A percentile compares a stretch with the other conserved stretches of the same genome.
Conservation (phyloP, 768 basidiomycete genomes). For the Amanita subjunquillea region DNA sequence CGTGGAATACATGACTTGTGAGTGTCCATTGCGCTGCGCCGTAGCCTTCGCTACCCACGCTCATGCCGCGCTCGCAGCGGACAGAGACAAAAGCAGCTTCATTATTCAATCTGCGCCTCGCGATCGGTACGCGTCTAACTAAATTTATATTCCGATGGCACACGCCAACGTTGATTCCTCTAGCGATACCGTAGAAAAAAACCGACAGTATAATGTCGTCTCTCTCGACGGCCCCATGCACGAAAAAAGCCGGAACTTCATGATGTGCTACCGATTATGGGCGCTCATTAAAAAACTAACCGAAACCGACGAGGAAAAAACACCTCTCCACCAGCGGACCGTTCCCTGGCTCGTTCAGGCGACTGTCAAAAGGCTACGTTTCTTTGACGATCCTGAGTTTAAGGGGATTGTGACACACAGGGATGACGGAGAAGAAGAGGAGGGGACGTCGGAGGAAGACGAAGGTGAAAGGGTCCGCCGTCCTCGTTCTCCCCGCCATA, state of each 20-base stretch:
- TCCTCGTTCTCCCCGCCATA: slow-evolving; percentile 26
- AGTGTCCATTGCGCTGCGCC: not conserved
- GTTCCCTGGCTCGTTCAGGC: slow-evolving; percentile 38
- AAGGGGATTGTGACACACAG: not conserved
- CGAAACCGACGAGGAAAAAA: slow-evolving; percentile 18
- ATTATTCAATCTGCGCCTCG: slow-evolving; percentile 9
- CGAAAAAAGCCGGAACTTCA: slow-evolving; percentile 32
- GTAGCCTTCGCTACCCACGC: not conserved
- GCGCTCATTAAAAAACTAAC: slow-evolving; percentile 36
- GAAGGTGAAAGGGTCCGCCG: slow-evolving; percentile 10
- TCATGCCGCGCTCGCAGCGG: slow-evolving; percentile 9
- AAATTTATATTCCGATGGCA: not conserved
- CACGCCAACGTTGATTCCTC: not conserved
- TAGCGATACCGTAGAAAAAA: slow-evolving; percentile 9
- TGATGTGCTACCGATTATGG: slow-evolving; percentile 40
- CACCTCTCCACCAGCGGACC: slow-evolving; percentile 26
- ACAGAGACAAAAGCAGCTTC: slow-evolving; percentile 11
- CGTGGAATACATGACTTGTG: slow-evolving; percentile 26
- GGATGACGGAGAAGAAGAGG: slow-evolving; percentile 15
- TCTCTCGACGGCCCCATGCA: slow-evolving; percentile 37
- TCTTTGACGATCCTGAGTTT: slow-evolving; percentile 12
- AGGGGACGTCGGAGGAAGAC: slow-evolving; percentile 12
- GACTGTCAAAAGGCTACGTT: slow-evolving; percentile 23
- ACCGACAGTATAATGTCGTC: slow-evolving; percentile 32
- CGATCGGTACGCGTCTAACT: not conserved